phyloP scores from a whole-genome alignment of 2,329 filamentous ascomycete species.

The Trichothecium sympodiale region DNA sequence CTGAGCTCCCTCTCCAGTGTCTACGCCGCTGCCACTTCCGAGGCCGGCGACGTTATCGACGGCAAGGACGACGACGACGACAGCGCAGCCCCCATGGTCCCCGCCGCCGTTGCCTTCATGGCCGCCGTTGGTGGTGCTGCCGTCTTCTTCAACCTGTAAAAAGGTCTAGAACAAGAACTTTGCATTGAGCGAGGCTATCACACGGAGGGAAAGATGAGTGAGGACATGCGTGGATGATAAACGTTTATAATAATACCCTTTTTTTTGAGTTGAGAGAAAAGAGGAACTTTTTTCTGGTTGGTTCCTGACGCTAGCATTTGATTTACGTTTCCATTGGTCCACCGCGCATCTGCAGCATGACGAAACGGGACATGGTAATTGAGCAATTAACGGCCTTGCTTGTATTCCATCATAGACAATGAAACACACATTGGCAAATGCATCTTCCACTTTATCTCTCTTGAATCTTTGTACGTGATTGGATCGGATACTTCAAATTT shows the following conservation, averaged over 20 bases:
- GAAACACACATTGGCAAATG: too few species aligned
- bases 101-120: constrained; percentile 31
- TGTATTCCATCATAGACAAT: too few species aligned
- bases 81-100: constrained; percentile 21
- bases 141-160: constrained; percentile 32
- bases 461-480: too few species aligned
- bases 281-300: neutral
- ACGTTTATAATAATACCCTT: neutral
- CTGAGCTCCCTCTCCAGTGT: constrained; percentile 1
- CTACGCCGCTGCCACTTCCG: constrained; percentile 9
- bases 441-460: too few species aligned
- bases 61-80: constrained; percentile 9
- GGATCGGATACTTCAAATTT: too few species aligned
- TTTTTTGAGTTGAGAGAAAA: neutral
- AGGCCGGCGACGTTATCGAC: constrained; percentile 9
- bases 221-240: neutral
- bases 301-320: neutral
- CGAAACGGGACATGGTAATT: too few species aligned
- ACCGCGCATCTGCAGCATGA: too few species aligned
- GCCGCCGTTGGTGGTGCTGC: constrained; percentile 36
- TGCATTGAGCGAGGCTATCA: neutral
- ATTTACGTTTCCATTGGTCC: neutral
- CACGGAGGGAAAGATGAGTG: neutral
- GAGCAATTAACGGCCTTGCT: too few species aligned
- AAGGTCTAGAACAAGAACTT: neutral